Evolutionary conservation across 306 rosid species (phyloP).

Genomic region (Myrica gale): DNA sequence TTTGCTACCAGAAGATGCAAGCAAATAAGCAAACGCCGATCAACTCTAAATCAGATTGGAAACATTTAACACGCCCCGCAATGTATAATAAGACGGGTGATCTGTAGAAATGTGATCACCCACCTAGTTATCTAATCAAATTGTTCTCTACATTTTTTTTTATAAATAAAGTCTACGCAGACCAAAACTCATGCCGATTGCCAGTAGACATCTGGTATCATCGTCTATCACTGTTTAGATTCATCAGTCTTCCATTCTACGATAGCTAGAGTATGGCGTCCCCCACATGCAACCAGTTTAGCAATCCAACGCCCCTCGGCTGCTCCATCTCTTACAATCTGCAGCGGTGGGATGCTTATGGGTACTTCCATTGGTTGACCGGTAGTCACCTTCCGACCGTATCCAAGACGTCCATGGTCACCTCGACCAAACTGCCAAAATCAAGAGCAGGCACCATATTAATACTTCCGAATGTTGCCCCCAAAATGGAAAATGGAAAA

Average conservation of each 20-base stretch:
- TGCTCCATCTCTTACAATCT: conserved; percentile 21
- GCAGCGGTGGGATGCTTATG: conserved; percentile 55
- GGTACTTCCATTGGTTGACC: conserved; percentile 98
- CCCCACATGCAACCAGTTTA: conserved; percentile 88
- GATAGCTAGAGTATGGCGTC: conserved; percentile 88
- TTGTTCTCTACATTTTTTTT: not conserved
- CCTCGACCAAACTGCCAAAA: conserved; percentile 84
- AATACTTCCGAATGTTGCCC: not conserved
- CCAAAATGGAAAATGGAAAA: not conserved
- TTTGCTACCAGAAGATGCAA: not conserved
- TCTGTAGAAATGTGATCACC: not conserved
- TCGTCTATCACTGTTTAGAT: conserved; percentile 21
- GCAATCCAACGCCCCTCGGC: conserved; percentile 66
- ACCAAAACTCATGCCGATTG: conserved; percentile 4
- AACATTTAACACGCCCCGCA: not conserved
- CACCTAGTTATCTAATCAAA: not conserved
- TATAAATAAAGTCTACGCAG: not conserved
- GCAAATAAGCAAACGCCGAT: not conserved
- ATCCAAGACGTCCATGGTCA: conserved; percentile 97
- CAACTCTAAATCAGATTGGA: too few relatives aligned
- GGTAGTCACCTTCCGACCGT: conserved; percentile 88
- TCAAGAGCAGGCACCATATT: not conserved
- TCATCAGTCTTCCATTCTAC: conserved; percentile 71
- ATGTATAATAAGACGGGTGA: too few relatives aligned
- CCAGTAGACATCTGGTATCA: conserved; percentile 12